A percentile compares a stretch with the other conserved stretches of the same genome.
Conservation (phyloP, 805 yeast genomes). For the Yueomyces sp. region DNA sequence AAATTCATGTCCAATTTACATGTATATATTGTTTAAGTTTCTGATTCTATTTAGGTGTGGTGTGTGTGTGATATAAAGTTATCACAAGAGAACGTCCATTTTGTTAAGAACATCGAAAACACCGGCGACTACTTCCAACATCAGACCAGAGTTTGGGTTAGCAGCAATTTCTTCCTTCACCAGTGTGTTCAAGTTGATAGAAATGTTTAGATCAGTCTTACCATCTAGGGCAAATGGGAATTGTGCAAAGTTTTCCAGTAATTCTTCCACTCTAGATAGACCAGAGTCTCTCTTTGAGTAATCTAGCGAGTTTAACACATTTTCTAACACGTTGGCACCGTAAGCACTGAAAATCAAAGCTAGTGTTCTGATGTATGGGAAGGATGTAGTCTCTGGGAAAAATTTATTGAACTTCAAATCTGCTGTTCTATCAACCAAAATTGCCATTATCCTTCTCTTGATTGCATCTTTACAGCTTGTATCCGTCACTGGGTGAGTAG, state of each 20-base stretch:
- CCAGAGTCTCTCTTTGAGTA: constrained; percentile 89
- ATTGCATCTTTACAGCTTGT: constrained; percentile 71
- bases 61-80: background rate
- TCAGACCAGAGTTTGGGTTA: constrained; percentile 38
- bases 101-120: constrained; percentile 80
- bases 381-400: constrained; percentile 57
- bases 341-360: constrained; percentile 79
- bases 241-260: constrained; percentile 68
- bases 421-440: constrained; percentile 62
- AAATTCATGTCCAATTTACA: no score
- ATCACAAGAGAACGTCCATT: constrained; percentile 74
- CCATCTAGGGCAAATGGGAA: constrained; percentile 59
- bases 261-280: constrained; percentile 85
- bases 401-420: constrained; percentile 42
- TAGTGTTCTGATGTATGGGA: constrained; percentile 62
- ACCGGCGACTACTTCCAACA: constrained; percentile 83
- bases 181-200: constrained; percentile 46
- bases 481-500: constrained; percentile 94
- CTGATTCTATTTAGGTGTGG: no score
- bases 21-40: no score
- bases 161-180: constrained; percentile 32
- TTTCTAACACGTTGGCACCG: constrained; percentile 94
- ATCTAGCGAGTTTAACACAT: constrained; percentile 59
- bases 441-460: constrained; percentile 52
- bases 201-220: constrained; percentile 51